Conservation (phyloP, 2,329 filamentous ascomycete species). For the Ceratocystis eucalypticola region DNA sequence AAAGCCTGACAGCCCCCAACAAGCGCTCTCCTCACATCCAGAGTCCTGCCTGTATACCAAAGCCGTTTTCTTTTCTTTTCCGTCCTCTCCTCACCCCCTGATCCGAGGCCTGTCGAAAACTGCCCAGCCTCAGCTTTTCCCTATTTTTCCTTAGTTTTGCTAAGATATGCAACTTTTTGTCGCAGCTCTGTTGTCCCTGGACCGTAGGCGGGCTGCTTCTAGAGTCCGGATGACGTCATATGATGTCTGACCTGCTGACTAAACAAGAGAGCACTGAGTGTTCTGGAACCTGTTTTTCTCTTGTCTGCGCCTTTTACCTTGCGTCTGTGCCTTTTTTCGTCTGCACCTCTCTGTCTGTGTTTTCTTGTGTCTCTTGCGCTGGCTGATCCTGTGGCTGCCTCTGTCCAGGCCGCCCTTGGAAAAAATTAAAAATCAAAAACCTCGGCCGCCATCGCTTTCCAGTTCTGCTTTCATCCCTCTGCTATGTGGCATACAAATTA, state of each 20-base stretch:
- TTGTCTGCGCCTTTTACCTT: background rate
- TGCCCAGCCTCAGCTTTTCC: too few species aligned
- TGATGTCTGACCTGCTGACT: background rate
- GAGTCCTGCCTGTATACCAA: too few species aligned
- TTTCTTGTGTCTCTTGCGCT: background rate
- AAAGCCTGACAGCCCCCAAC: too few species aligned
- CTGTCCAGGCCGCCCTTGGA: too few species aligned
- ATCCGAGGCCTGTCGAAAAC: background rate
- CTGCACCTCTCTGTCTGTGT: background rate
- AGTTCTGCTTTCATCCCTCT: background rate
- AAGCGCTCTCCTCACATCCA: too few species aligned
- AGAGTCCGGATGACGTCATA: slow-evolving; percentile 1
- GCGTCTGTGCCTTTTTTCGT: background rate
- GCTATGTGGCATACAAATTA: background rate
- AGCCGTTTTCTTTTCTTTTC: background rate
- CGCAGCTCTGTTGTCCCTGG: too few species aligned
- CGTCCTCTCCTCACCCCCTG: background rate
- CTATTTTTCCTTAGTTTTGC: too few species aligned
- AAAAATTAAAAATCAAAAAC: too few species aligned
- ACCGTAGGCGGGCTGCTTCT: background rate
- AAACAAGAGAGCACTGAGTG: background rate
- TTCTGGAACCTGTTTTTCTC: background rate
- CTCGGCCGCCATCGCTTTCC: background rate
- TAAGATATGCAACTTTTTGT: background rate
- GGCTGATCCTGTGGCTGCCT: too few species aligned